Base-by-base conservation (phyloP, 164 flowering plant genomes). In the Vitis rupestris region DNA sequence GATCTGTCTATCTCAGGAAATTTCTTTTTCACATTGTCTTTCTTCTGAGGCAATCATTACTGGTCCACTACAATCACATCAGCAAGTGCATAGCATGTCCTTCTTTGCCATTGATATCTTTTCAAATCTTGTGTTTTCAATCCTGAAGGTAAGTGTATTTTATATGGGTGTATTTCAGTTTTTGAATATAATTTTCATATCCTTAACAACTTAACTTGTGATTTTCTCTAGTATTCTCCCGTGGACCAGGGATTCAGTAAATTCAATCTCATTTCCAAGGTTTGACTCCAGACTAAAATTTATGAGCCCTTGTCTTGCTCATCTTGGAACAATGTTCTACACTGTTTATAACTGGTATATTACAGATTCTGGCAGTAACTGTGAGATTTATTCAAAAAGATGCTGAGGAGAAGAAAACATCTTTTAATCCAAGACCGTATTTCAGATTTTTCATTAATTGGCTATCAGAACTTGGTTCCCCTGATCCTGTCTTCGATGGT, bases 341-440 rank as follows among this genome's bases (percentile, higher is more conserved):
- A 14, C 12, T 59, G 23, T 30, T 15, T 47, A 8, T 74, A 37
- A 37, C 44, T 37, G 17, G 29, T 37, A 8, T 55, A 47, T 66
- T 16, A 15, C 81, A 90, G 99, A 87, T 95, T 72, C 76, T 96
- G 59, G 68, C 87, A 14, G 91, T 93, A 13, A 86, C 93, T 37
- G 96, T 93, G 65, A 84, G 84, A 74, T 79, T 79, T 62, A 87
- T 96, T 61, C 97, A 85, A 65, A 87, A 84, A 80, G 97, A 93
- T 78, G 90, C 92, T 6, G 98, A 96, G 65, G 98, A 92, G 66
- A 96, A 87, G 82, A 92, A 85, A 72, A 47, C 76, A 27, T 78
- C 89, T 61, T 92, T 96, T 66, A 90, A 89, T 77, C 92, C 99
- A 1, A 92, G 97, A 71, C 97, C 98, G 23, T 91, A 89, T 79